These are phyloP conservation scores for Polyporus arcularius DNA, from an alignment of 768 basidiomycete genomes.

Conservation along the genomic window DNA sequence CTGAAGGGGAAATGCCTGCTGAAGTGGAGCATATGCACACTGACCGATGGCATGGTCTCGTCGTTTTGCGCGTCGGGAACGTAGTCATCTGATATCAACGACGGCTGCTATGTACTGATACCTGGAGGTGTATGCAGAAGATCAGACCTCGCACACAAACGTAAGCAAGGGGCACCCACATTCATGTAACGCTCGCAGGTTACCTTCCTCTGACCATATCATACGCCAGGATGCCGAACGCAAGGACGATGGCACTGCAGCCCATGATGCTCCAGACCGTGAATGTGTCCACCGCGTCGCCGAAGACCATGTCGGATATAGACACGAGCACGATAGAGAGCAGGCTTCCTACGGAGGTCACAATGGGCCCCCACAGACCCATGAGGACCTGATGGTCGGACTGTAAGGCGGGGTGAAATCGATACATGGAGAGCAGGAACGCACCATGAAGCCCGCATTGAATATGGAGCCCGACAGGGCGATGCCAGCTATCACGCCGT, in stretches of 20 bases:
- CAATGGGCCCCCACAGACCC: conserved; percentile 85
- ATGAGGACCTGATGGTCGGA: conserved; percentile 60
- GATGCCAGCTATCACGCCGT: conserved; percentile 64
- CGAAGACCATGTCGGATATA: conserved; percentile 74
- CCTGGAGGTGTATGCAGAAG: no score
- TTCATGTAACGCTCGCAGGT: no score
- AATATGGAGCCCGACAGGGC: conserved; percentile 72
- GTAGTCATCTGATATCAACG: no score
- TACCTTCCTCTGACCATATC: conserved; percentile 48
- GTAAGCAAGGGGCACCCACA: no score
- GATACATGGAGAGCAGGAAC: conserved; percentile 11
- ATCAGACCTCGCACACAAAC: no score
- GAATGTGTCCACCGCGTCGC: conserved; percentile 58
- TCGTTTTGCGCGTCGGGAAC: no score
- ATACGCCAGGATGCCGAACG: conserved; percentile 78
- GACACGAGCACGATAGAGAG: conserved; percentile 92
- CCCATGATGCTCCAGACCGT: conserved; percentile 77
- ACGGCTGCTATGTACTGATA: no score
- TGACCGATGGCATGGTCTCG: no score
- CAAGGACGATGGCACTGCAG: conserved; percentile 75
- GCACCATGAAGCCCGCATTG: conserved; percentile 86
- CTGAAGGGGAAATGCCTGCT: no score
- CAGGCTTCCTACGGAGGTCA: conserved; percentile 88
- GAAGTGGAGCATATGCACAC: no score
- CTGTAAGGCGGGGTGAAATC: conserved; percentile 2